Evolutionary conservation across 768 basidiomycete species (phyloP).

Genomic region (Tricholoma saponaceum): DNA sequence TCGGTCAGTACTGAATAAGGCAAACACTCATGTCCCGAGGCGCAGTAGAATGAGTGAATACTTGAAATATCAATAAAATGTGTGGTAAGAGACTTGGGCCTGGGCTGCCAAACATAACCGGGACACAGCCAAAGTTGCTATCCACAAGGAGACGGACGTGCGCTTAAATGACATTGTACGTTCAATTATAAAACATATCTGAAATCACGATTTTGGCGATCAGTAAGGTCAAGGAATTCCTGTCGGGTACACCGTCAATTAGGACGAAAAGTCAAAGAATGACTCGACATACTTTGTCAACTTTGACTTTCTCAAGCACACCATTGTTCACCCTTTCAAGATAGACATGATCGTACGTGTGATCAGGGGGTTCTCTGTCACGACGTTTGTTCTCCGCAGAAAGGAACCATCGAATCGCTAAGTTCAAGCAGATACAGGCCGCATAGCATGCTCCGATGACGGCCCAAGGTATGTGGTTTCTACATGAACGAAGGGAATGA

Average conservation of each 20-base stretch:
- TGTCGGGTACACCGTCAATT: constrained; percentile 20
- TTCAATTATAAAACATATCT: constrained; percentile 56
- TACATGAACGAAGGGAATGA: constrained; percentile 16
- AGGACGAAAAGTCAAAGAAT: not conserved
- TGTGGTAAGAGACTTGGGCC: no score
- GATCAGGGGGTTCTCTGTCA: constrained; percentile 49
- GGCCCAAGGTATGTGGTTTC: constrained; percentile 74
- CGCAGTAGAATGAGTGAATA: no score
- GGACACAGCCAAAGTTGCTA: no score
- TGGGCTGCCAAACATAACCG: no score
- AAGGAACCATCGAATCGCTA: constrained; percentile 51
- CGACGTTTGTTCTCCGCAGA: constrained; percentile 59
- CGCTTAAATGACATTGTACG: not conserved
- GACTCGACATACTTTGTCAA: constrained; percentile 53
- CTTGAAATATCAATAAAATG: no score
- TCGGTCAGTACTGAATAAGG: no score
- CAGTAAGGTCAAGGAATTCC: constrained; percentile 74
- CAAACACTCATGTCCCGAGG: no score
- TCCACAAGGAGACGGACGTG: not conserved
- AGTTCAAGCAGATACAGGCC: constrained; percentile 41
- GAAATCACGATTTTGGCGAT: constrained; percentile 67
- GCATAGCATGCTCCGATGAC: constrained; percentile 66
- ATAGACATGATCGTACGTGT: constrained; percentile 58
- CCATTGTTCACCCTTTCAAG: constrained; percentile 56
- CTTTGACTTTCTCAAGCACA: constrained; percentile 45